phyloP scores from a whole-genome alignment of 2,329 filamentous ascomycete species.

The Nothophaeocryptopus gaeumannii region DNA sequence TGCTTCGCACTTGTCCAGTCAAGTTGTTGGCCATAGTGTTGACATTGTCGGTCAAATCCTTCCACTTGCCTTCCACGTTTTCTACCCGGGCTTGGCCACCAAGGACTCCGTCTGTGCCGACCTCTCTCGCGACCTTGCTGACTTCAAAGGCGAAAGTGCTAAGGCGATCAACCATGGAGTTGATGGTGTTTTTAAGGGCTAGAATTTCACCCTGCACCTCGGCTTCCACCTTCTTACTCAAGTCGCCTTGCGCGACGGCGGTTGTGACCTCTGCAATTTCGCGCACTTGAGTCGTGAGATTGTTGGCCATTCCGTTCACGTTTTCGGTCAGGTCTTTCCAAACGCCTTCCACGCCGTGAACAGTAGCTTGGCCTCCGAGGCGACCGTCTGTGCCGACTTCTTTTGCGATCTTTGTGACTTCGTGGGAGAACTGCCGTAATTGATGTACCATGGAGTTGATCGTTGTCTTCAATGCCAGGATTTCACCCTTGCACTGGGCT shows the following conservation, averaged over 20 bases:
- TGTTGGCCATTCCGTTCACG: constrained; percentile 54
- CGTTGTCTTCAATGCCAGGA: constrained; percentile 51
- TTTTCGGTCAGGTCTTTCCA: constrained; percentile 56
- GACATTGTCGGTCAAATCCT: constrained; percentile 64
- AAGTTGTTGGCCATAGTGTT: constrained; percentile 66
- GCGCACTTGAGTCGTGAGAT: constrained; percentile 51
- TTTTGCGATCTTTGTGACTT: constrained; percentile 53
- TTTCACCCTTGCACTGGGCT: constrained; percentile 53
- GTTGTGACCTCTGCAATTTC: constrained; percentile 55
- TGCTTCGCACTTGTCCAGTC: constrained; percentile 73
- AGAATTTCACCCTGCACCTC: constrained; percentile 53
- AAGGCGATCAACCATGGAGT: constrained; percentile 64
- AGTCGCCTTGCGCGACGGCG: constrained; percentile 51
- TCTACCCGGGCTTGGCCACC: constrained; percentile 63
- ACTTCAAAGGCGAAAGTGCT: constrained; percentile 65
- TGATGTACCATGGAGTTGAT: constrained; percentile 56
- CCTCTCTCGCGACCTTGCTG: constrained; percentile 63
- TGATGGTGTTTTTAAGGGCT: constrained; percentile 78
- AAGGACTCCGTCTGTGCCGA: constrained; percentile 63
- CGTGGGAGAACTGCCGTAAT: constrained; percentile 52
- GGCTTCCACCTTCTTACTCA: constrained; percentile 52
- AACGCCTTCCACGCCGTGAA: constrained; percentile 53
- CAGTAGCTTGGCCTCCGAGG: constrained; percentile 52
- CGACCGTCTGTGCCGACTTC: constrained; percentile 54
- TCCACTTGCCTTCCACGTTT: constrained; percentile 66